A percentile compares a stretch with the other conserved stretches of the same genome.
Evolutionary conservation across 345 rosid genomes (phyloP).

Genomic region (Nephelium lappaceum): DNA sequence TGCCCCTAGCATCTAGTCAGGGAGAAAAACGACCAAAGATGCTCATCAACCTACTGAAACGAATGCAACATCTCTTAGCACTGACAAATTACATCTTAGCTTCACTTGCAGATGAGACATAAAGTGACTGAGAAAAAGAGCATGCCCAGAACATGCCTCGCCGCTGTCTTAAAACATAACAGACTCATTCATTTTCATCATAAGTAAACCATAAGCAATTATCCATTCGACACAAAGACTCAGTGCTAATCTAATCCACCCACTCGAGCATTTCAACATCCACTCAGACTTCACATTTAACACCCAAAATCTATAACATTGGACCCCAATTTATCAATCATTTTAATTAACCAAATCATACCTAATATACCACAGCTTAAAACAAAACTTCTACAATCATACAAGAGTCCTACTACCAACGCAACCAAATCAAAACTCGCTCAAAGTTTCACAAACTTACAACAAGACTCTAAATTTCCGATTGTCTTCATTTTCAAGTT

Average conservation of each 20-base stretch:
- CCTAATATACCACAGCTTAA: not conserved
- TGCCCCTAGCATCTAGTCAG: not conserved
- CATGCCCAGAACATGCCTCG: not conserved
- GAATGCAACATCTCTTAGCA: not conserved
- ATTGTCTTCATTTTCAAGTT: no score
- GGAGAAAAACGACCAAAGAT: not conserved
- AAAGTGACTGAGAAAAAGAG: not conserved
- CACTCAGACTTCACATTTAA: not conserved
- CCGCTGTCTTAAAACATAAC: not conserved
- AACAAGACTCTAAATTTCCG: no score
- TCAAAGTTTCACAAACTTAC: no score
- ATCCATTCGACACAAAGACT: not conserved
- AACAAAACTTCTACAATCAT: not conserved
- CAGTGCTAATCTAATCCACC: not conserved
- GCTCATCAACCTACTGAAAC: not conserved
- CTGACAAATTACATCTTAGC: not conserved
- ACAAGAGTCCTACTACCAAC: not conserved
- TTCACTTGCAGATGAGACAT: not conserved
- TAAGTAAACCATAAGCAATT: not conserved
- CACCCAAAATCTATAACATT: not conserved
- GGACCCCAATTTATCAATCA: not conserved
- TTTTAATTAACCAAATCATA: not conserved
- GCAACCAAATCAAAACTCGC: no score
- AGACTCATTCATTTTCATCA: not conserved
- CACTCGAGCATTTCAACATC: conserved; percentile 4